These are phyloP conservation scores for Emmonsia crescens DNA, from an alignment of 2,329 filamentous ascomycete species.

Conservation along the genomic window DNA sequence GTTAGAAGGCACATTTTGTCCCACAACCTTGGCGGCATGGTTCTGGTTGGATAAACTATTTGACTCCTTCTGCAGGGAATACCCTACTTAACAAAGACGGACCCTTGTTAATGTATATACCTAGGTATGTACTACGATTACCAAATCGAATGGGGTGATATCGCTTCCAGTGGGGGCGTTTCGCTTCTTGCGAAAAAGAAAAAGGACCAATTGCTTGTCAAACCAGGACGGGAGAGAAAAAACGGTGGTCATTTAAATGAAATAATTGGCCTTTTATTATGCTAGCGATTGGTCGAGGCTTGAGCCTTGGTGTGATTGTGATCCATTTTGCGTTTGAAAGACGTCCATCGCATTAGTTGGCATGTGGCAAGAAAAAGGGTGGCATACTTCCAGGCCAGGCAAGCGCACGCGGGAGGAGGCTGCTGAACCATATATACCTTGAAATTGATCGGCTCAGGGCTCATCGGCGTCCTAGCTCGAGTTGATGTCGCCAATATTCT, in stretches of 20 bases:
- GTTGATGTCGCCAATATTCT: too few relatives aligned
- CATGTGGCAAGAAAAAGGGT: not conserved
- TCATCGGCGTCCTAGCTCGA: too few relatives aligned
- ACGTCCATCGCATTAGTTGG: not conserved
- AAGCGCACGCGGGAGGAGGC: not conserved
- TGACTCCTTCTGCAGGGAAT: not conserved
- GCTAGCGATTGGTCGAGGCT: not conserved
- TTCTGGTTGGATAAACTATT: not conserved
- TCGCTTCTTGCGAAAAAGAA: not conserved
- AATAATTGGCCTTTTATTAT: not conserved
- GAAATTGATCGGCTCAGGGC: not conserved
- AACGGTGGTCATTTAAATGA: not conserved
- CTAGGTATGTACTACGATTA: not conserved
- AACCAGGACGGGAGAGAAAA: not conserved
- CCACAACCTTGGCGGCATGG: not conserved
- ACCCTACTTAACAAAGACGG: not conserved
- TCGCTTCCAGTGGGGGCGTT: not conserved
- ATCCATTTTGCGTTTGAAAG: not conserved
- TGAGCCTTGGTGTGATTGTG: not conserved
- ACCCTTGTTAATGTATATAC: not conserved
- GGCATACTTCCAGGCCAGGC: not conserved
- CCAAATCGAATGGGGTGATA: not conserved
- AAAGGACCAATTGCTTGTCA: not conserved
- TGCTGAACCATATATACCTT: not conserved
- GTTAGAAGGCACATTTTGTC: not conserved